phyloP scores from a whole-genome alignment of 192 early-diverging fungal species.

The Coemansia sp. region DNA sequence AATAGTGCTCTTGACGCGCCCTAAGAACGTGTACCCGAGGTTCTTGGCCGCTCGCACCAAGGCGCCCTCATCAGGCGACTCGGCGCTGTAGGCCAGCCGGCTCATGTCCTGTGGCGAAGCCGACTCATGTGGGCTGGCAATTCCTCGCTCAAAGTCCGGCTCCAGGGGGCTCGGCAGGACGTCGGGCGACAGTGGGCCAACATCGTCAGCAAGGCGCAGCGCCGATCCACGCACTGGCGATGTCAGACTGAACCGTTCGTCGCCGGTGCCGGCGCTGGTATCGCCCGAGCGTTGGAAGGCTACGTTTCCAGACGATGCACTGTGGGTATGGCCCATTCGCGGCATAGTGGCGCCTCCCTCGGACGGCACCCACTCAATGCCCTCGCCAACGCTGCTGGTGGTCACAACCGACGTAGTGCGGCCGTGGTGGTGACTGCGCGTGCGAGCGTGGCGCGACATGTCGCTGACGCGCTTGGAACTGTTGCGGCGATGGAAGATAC shows the following conservation, averaged over 20 bases:
- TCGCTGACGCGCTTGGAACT: slow-evolving; percentile 45
- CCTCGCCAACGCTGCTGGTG: slow-evolving; percentile 34
- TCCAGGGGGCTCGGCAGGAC: neutral
- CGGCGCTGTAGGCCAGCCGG: slow-evolving; percentile 75
- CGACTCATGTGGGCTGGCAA: slow-evolving; percentile 1
- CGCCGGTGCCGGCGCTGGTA: slow-evolving; percentile 1
- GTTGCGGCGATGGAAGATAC: slow-evolving; percentile 35
- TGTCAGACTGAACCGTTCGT: slow-evolving; percentile 15
- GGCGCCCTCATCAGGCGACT: slow-evolving; percentile 95
- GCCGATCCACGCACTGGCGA: slow-evolving; percentile 16
- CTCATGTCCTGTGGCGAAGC: slow-evolving; percentile 24
- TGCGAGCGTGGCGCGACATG: slow-evolving; percentile 48
- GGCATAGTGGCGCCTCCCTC: slow-evolving; percentile 1
- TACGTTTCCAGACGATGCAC: slow-evolving; percentile 19
- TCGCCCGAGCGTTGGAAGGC: slow-evolving; percentile 18
- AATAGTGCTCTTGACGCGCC: slow-evolving; percentile 69
- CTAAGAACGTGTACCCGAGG: slow-evolving; percentile 80
- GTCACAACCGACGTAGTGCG: slow-evolving; percentile 51
- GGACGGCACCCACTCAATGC: slow-evolving; percentile 48
- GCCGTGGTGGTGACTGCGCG: slow-evolving; percentile 50
- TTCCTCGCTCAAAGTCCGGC: neutral
- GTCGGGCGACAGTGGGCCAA: neutral
- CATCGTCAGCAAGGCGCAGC: neutral
- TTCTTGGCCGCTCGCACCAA: slow-evolving; percentile 85
- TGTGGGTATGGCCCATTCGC: slow-evolving; percentile 28